Evolutionary conservation across 2,329 filamentous ascomycete species (phyloP).

Genomic region (Verticillium nubilum): DNA sequence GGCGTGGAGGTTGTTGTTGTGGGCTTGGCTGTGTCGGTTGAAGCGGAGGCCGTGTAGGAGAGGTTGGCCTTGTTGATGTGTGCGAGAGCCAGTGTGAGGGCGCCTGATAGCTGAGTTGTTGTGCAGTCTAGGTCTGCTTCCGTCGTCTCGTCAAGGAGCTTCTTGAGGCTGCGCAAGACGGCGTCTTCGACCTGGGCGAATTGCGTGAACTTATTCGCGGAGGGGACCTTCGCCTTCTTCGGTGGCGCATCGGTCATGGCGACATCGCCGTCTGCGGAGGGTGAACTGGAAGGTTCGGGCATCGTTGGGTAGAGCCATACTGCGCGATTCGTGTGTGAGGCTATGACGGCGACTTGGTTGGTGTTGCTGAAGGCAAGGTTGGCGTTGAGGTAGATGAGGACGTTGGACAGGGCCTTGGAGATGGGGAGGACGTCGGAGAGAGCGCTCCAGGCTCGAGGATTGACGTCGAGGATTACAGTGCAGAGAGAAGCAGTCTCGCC

Average conservation of each 20-base stretch:
- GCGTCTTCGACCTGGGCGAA: conserved; percentile 83
- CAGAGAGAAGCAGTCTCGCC: conserved; percentile 73
- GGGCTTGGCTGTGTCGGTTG: conserved; percentile 27
- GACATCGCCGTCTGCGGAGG: conserved; percentile 35
- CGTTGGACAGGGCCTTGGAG: conserved; percentile 75
- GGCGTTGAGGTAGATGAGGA: conserved; percentile 94
- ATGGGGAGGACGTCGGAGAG: conserved; percentile 71
- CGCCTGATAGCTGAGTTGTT: conserved; percentile 85
- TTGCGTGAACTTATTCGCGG: conserved; percentile 87
- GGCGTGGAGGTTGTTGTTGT: conserved; percentile 27
- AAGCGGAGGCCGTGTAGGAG: conserved; percentile 47
- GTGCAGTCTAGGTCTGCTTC: conserved; percentile 61
- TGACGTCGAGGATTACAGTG: conserved; percentile 90
- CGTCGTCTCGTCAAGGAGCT: conserved; percentile 67
- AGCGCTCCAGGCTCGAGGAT: conserved; percentile 87
- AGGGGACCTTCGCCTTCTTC: conserved; percentile 25
- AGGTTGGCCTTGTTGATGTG: conserved; percentile 83
- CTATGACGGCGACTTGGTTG: conserved; percentile 88
- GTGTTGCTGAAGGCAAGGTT: conserved; percentile 91
- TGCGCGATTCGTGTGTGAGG: conserved; percentile 80
- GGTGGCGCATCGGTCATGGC: conserved; percentile 48
- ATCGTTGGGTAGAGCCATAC: conserved; percentile 79
- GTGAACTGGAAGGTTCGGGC: conserved; percentile 15
- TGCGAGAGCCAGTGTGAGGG: conserved; percentile 80
- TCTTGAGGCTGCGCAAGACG: conserved; percentile 66